A percentile compares a stretch with the other conserved stretches of the same genome.
Evolutionary conservation across 148 eudicot genomes (phyloP).

Genomic region (Chenopodium berlandieri): DNA sequence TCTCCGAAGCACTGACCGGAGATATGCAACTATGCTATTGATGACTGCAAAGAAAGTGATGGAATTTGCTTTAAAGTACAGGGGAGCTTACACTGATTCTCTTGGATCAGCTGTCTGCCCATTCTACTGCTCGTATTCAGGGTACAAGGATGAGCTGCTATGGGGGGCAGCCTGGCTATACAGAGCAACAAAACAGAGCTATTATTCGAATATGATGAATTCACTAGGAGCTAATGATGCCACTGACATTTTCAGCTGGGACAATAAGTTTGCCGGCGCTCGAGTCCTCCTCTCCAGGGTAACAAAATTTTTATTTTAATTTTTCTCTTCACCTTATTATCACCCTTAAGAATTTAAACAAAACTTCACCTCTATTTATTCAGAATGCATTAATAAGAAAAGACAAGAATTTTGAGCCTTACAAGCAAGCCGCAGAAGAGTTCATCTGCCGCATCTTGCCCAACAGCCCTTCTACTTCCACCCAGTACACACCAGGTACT

Average conservation of each 20-base stretch:
- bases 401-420: slow-evolving; percentile 49
- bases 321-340: not conserved
- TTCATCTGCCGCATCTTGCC: slow-evolving; percentile 85
- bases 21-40: slow-evolving; percentile 55
- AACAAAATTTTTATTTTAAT: not conserved
- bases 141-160: slow-evolving; percentile 88
- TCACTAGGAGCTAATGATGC: slow-evolving; percentile 73
- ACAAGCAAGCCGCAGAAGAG: slow-evolving; percentile 66
- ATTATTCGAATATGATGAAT: slow-evolving; percentile 50
- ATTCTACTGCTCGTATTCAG: slow-evolving; percentile 91
- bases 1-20: slow-evolving; percentile 40
- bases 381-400: slow-evolving; percentile 54
- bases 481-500: slow-evolving; percentile 77
- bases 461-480: slow-evolving; percentile 67
- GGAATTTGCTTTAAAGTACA: slow-evolving; percentile 69
- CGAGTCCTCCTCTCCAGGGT: slow-evolving; percentile 86
- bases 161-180: slow-evolving; percentile 98
- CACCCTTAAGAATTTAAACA: not conserved
- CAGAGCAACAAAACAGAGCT: slow-evolving; percentile 62
- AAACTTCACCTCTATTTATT: not conserved
- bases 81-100: slow-evolving; percentile 82
- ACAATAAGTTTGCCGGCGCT: slow-evolving; percentile 90
- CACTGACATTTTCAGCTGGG: slow-evolving; percentile 88
- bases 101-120: slow-evolving; percentile 81
- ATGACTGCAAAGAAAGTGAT: slow-evolving; percentile 57